A percentile compares a stretch with the other conserved stretches of the same genome.
Evolutionary conservation across 106 monocot genomes (phyloP).

Genomic region (Chionographis japonica): DNA sequence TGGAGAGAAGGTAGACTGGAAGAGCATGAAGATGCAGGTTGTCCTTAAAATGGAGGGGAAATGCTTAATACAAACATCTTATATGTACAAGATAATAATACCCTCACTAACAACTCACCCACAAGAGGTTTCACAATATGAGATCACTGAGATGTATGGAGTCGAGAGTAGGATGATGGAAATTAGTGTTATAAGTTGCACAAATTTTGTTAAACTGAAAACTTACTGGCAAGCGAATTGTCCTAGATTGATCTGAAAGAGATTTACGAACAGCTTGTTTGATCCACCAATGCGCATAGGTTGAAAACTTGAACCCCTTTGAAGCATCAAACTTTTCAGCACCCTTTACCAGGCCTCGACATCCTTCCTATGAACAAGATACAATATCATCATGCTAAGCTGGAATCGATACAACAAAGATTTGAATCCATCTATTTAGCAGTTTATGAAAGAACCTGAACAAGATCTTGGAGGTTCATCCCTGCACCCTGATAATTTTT

Average conservation of each 20-base stretch:
- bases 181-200: too few species aligned
- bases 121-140: too few species aligned
- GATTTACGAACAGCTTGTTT: slow-evolving; percentile 91
- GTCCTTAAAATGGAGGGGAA: too few species aligned
- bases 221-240: slow-evolving; percentile 87
- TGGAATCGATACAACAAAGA: neutral
- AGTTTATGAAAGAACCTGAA: slow-evolving; percentile 69
- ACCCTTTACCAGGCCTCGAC: slow-evolving; percentile 79
- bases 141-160: too few species aligned
- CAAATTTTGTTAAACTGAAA: too few species aligned
- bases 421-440: too few species aligned
- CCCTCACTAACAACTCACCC: too few species aligned
- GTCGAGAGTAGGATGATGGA: too few species aligned
- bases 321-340: slow-evolving; percentile 97
- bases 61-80: too few species aligned
- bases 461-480: slow-evolving; percentile 91
- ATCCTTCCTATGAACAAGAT: slow-evolving; percentile 70
- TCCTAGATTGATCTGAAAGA: slow-evolving; percentile 86
- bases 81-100: too few species aligned
- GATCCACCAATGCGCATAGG: slow-evolving; percentile 99
- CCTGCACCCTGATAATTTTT: slow-evolving; percentile 81
- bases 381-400: slow-evolving; percentile 8
- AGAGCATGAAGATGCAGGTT: too few species aligned
- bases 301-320: slow-evolving; percentile 98
- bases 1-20: too few species aligned